phyloP scores from a whole-genome alignment of 2,329 filamentous ascomycete genomes.

The Botrytis medusae region DNA sequence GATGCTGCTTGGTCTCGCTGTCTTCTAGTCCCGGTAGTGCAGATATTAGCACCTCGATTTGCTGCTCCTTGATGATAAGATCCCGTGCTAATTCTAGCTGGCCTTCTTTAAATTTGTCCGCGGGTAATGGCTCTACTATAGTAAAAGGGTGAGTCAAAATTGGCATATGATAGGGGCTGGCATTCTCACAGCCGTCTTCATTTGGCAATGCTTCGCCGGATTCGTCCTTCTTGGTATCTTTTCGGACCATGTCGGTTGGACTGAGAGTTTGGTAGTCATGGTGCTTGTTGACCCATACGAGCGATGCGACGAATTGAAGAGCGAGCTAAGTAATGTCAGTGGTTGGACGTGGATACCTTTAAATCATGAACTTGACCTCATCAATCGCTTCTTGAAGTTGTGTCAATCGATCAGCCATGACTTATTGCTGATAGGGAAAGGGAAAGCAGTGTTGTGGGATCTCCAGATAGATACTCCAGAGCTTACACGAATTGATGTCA shows the following conservation, averaged over 20 bases:
- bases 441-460: conserved; percentile 9
- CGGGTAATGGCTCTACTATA: conserved; percentile 59
- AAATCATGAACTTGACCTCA: conserved; percentile 53
- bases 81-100: conserved; percentile 74
- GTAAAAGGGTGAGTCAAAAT: conserved; percentile 25
- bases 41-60: conserved; percentile 76
- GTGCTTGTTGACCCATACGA: conserved; percentile 66
- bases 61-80: conserved; percentile 76
- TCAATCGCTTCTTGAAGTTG: conserved; percentile 85
- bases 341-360: neutral
- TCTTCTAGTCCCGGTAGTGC: conserved; percentile 74
- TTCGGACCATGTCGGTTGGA: conserved; percentile 58
- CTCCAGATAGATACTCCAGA: conserved; percentile 2
- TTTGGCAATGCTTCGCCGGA: conserved; percentile 28
- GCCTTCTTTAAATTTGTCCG: conserved; percentile 64
- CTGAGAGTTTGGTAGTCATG: conserved; percentile 64
- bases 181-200: conserved; percentile 13
- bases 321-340: conserved; percentile 51
- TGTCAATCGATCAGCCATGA: conserved; percentile 74
- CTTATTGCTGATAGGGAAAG: neutral
- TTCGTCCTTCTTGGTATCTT: conserved; percentile 47
- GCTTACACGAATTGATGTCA: neutral
- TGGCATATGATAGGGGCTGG: neutral
- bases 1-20: conserved; percentile 74
- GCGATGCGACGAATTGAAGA: conserved; percentile 65